phyloP scores from a whole-genome alignment of 495 filamentous ascomycete species.

The Neurospora sp. region DNA sequence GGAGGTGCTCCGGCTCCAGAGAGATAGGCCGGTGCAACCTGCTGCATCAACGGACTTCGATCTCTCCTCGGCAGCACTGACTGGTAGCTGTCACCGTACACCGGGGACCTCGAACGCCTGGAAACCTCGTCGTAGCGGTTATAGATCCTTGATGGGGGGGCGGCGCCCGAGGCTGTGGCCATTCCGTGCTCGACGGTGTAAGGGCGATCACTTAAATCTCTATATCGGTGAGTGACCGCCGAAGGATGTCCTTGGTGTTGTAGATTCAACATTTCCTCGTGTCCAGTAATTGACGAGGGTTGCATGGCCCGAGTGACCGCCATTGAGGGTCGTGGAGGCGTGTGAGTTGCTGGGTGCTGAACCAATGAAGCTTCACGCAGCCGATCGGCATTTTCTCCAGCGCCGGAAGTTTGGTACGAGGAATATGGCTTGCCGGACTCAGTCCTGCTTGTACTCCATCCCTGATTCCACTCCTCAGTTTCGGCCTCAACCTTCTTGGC shows the following conservation, averaged over 20 bases:
- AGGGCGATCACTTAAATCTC: background rate
- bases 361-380: background rate
- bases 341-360: background rate
- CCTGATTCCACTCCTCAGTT: background rate
- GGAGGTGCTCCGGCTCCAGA: background rate
- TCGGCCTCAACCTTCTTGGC: background rate
- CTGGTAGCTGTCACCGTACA: slow-evolving; percentile 2
- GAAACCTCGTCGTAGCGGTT: background rate
- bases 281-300: background rate
- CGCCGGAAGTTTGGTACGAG: background rate
- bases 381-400: background rate
- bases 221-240: background rate
- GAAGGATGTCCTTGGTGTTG: background rate
- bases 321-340: background rate
- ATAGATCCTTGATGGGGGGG: slow-evolving; percentile 2
- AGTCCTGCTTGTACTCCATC: background rate
- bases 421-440: background rate
- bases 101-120: background rate
- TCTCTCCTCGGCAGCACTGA: background rate
- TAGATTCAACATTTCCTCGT: background rate
- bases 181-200: background rate
- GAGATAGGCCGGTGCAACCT: slow-evolving; percentile 1
- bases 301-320: background rate
- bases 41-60: background rate
- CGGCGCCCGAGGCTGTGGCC: background rate